A percentile compares a stretch with the other conserved stretches of the same genome.
Evolutionary conservation across 371 early-diverging fungal species (phyloP).

Genomic region (Batkoa obscura): DNA sequence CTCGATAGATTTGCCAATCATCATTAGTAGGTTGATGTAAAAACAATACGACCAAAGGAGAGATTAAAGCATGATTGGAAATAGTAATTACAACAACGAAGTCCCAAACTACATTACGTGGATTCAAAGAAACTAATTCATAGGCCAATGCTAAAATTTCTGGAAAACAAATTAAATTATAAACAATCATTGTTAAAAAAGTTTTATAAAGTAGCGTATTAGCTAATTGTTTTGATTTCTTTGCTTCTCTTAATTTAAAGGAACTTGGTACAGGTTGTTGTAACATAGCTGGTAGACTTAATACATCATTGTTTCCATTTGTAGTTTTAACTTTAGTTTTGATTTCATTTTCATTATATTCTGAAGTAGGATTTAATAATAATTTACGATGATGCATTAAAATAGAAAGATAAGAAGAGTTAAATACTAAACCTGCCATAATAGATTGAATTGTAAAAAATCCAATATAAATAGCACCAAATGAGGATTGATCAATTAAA

Average conservation of each 20-base stretch:
- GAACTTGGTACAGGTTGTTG: neutral
- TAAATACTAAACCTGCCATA: neutral
- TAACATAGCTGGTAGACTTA: neutral
- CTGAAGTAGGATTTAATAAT: neutral
- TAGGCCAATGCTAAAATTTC: neutral
- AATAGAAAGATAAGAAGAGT: neutral
- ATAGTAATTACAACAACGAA: neutral
- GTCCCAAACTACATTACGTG: neutral
- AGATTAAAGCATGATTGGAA: neutral
- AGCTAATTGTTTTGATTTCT: neutral
- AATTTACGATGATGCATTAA: neutral
- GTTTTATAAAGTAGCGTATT: neutral
- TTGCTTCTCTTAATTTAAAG: neutral
- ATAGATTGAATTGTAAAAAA: neutral
- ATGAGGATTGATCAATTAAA: neutral
- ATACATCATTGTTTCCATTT: neutral
- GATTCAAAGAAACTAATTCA: neutral
- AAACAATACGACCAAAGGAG: neutral
- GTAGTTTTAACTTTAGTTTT: neutral
- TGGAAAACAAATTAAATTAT: neutral
- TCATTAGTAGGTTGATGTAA: neutral
- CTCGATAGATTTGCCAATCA: neutral
- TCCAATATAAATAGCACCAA: neutral
- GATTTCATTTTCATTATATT: neutral
- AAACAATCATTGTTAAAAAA: neutral